Evolutionary conservation across 1,284 basidiomycete species (phyloP), one percentile per base, ranked within the genome.

Genomic region (Leccinum laetum): DNA sequence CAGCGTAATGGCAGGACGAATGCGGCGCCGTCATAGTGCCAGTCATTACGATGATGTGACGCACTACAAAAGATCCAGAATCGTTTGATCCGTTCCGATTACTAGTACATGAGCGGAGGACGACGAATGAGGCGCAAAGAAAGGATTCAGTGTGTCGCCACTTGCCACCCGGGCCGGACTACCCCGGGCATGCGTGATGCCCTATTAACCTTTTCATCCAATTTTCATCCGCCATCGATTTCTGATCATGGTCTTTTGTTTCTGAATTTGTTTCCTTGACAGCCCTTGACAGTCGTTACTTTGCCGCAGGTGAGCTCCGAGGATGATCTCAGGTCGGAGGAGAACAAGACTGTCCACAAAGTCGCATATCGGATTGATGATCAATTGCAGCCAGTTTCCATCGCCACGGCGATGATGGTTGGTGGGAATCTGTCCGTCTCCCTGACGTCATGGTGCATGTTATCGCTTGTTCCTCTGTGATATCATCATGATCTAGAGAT

Each of bases 201-300:
- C 44, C 24, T 6, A 5, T 3, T n/a, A n/a, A n/a, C n/a, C n/a
- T n/a, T n/a, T n/a, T n/a, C n/a, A n/a, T n/a, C n/a, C n/a, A n/a
- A n/a, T 52, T 46, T n/a, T 11, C 21, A 2, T 35, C 53, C 29
- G 55, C 16, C n/a, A n/a, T 32, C 2, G 14, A 35, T 32, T 4
- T 5, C 14, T 6, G 5, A 41, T 46, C 14, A 11, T 4, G 13
- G 18, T 13, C n/a, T 11, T n/a, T 6, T 41, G 32, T 14, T 18
- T 7, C 21, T 21, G 2, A 5, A 21, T 24, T 11, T 29, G 24
- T 55, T 11, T 18, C 14, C 14, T 49, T n/a, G 14, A 21, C 37
- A 75, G 75, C 49, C 74, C 74, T 8, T 77, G 77, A 39, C 37
- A 39, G 37, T 18, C 68, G 76, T n/a, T 74, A 74, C 67, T 77